Percentiles rank a stretch among this genome's conserved stretches.
Evolutionary conservation across 2,329 filamentous ascomycete species (phyloP).

Genomic region (Coleophoma crateriformis): DNA sequence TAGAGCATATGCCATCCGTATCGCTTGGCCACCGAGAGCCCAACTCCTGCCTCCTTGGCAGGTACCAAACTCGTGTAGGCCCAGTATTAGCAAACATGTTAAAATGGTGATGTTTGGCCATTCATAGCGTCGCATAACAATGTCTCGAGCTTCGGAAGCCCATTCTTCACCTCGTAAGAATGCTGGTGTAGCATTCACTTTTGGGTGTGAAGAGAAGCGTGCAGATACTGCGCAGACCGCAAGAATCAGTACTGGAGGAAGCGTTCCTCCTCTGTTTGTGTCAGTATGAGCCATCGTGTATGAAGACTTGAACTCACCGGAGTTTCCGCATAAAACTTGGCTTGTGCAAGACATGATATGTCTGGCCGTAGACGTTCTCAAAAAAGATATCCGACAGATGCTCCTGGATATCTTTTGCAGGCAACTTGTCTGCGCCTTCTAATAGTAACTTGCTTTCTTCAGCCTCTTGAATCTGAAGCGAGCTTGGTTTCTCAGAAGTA

Average conservation of each 20-base stretch:
- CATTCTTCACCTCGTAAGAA: constrained; percentile 89
- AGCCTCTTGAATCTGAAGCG: constrained; percentile 53
- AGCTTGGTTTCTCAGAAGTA: constrained; percentile 43
- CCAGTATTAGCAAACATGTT: constrained; percentile 82
- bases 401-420: constrained; percentile 82
- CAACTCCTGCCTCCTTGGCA: constrained; percentile 95
- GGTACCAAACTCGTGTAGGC: constrained; percentile 92
- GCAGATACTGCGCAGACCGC: constrained; percentile 94
- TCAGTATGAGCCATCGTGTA: constrained; percentile 3
- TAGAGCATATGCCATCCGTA: constrained; percentile 93
- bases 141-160: constrained; percentile 81
- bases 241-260: constrained; percentile 88
- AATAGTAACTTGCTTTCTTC: constrained; percentile 74
- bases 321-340: constrained; percentile 93
- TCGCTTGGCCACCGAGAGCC: constrained; percentile 91
- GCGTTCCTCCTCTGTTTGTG: constrained; percentile 56
- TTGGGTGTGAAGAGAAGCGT: constrained; percentile 85
- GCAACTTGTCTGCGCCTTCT: constrained; percentile 79
- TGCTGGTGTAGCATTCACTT: constrained; percentile 63
- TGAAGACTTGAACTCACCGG: constrained; percentile 40
- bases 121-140: constrained; percentile 82
- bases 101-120: constrained; percentile 95
- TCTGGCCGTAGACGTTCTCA: constrained; percentile 91
- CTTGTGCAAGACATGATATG: constrained; percentile 91
- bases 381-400: constrained; percentile 94